Percentiles rank a stretch among this genome's conserved stretches.
phyloP scores from a whole-genome alignment of 352 stramenopile species.

The Phytophthora uliginosa region DNA sequence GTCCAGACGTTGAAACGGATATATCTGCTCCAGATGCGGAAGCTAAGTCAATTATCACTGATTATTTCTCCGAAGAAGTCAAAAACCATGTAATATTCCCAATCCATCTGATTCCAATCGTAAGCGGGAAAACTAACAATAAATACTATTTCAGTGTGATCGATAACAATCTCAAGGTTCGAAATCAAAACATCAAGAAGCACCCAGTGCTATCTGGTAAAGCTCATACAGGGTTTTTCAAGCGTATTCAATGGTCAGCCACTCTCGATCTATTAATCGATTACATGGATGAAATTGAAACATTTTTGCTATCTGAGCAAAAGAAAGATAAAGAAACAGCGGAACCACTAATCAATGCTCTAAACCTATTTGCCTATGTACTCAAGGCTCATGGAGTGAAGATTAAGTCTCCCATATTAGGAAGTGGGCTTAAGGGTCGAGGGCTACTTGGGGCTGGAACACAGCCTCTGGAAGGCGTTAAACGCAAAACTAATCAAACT shows the following conservation, averaged over 20 bases:
- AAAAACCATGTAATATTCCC: neutral
- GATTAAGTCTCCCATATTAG: neutral
- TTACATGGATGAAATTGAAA: too few species aligned
- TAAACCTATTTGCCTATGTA: neutral
- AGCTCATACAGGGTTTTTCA: neutral
- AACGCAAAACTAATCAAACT: neutral
- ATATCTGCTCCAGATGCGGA: neutral
- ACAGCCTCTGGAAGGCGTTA: constrained; percentile 5
- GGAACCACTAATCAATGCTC: neutral
- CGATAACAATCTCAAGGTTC: neutral
- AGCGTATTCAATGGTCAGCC: neutral
- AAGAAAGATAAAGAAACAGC: too few species aligned
- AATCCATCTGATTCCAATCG: too few species aligned
- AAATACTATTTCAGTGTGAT: neutral
- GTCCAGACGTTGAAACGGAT: neutral
- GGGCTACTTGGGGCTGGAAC: neutral
- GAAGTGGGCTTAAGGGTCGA: neutral
- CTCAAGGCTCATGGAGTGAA: neutral
- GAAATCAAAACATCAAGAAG: neutral
- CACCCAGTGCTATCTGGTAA: neutral
- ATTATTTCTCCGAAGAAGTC: neutral
- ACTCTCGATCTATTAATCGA: neutral
- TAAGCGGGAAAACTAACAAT: neutral
- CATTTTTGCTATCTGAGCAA: too few species aligned
- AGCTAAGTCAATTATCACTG: neutral